These are phyloP conservation scores for Pseudogymnoascus sp. DNA, from an alignment of 2,329 filamentous ascomycete genomes.

Conservation along the genomic window DNA sequence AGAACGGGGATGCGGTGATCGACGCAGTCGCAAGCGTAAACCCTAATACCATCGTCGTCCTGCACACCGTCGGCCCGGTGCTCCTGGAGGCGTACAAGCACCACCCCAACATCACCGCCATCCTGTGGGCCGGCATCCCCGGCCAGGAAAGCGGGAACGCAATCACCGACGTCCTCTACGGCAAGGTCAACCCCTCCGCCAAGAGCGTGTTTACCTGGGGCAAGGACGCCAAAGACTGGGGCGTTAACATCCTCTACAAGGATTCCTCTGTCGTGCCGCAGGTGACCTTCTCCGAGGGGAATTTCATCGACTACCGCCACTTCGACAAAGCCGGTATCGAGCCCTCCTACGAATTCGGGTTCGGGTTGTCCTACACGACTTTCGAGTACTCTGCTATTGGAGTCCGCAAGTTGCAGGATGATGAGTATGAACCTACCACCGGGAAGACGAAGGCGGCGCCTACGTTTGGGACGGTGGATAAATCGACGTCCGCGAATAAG, in stretches of 20 bases:
- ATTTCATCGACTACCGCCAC: constrained; percentile 74
- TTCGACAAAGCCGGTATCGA: constrained; percentile 51
- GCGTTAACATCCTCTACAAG: constrained; percentile 35
- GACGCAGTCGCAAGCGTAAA: constrained; percentile 68
- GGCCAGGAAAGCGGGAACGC: constrained; percentile 78
- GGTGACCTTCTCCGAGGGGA: constrained; percentile 65
- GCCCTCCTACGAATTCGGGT: constrained; percentile 75
- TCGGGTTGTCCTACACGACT: constrained; percentile 71
- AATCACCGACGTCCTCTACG: constrained; percentile 76
- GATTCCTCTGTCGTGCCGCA: constrained; percentile 53
- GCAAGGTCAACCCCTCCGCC: constrained; percentile 66
- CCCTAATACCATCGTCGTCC: constrained; percentile 85
- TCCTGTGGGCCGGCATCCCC: constrained; percentile 73
- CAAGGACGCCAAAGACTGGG: constrained; percentile 32
- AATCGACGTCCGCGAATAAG: constrained; percentile 54
- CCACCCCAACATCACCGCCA: constrained; percentile 72
- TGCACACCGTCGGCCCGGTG: constrained; percentile 78
- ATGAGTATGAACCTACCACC: constrained; percentile 40
- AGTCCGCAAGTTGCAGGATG: constrained; percentile 22
- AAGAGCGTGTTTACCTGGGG: constrained; percentile 79
- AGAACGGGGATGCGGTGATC: constrained; percentile 71
- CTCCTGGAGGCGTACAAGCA: constrained; percentile 67
- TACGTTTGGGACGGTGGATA: constrained; percentile 54
- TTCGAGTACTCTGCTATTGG: constrained; percentile 66
- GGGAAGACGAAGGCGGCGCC: constrained; percentile 58